Percentiles rank a stretch among this genome's conserved stretches.
Conservation (phyloP, 768 basidiomycete species). For the Suillus lakei region DNA sequence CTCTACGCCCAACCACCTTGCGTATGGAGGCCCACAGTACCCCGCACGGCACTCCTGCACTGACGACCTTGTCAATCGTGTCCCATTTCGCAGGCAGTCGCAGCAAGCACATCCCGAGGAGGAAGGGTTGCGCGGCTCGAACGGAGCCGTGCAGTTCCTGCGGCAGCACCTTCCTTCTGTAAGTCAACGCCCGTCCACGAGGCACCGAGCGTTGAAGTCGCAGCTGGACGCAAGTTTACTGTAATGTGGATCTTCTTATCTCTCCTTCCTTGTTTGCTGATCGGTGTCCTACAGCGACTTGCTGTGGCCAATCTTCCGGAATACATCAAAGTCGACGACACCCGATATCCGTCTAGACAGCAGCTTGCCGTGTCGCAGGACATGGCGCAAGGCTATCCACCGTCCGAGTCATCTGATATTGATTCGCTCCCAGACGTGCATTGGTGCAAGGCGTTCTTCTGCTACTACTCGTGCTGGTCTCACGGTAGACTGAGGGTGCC, state of each 20-base stretch:
- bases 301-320: not conserved
- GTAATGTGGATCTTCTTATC: not conserved
- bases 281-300: not conserved
- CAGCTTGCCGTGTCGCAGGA: not conserved
- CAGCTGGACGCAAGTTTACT: not conserved
- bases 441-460: not conserved
- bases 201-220: not conserved
- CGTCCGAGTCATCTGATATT: not conserved
- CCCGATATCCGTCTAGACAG: not conserved
- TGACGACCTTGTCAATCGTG: not conserved
- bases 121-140: not conserved
- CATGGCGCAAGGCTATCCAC: not conserved
- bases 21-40: not conserved
- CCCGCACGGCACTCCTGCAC: not conserved
- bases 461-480: not conserved
- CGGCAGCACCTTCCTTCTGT: not conserved
- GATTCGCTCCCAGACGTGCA: conserved; percentile 1
- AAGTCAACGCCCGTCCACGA: not conserved
- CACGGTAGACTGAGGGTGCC: not conserved
- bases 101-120: not conserved
- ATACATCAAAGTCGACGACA: not conserved
- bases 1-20: not conserved
- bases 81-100: not conserved
- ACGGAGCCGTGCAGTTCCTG: not conserved
- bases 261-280: not conserved